Base-by-base conservation (phyloP, 1,284 basidiomycete species). In the Ganoderma resinaceum region DNA sequence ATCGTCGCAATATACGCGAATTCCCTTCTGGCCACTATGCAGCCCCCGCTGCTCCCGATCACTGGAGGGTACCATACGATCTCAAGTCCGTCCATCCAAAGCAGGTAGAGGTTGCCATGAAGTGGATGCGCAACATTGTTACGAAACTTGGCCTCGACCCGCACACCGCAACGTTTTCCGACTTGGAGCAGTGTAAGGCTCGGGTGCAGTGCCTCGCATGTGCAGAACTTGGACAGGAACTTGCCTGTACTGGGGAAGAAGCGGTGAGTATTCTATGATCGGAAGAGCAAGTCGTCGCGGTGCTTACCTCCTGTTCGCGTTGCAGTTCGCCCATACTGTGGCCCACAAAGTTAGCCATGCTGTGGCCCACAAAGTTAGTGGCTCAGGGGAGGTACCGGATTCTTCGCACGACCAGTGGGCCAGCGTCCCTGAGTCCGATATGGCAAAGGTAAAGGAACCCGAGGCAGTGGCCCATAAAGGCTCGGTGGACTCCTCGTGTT, bases 201-300 rank as follows among this genome's bases (percentile, higher is more conserved):
- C 42, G 61, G 35, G 31, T 62, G n/a, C 61, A 23, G 31, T 62
- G 61, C 35, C 35, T 35, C 31, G 53, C 23, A 20, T 62, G 61
- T 20, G 33, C 18, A 8, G 46, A 23, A 11, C 12, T 9, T 12
- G 11, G 42, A 20, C 42, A 23, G 18, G 20, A 20, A 3, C 16
- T 49, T 35, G 61, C 49, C 6, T 62, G 53, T 16, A 37, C 61
- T 23, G 38, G 61, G 61, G 61, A 62, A 11, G 61, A 46, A 33
- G 61, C 61, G 29, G 61, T 62, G 26, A 49, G 61, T 38, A 16
- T 12, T 7, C 26, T 7, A 14, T 7, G 5, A n/a, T 12, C 12
- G 12, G 37, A 1, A 23, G 2, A 9, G 1, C 43, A 23, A 38
- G n/a, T 40, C 20, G n/a, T 14, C 6, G 33, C 37, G 37, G 43